Base-by-base conservation (phyloP, 2,329 filamentous ascomycete species). In the Phoma sp. region DNA sequence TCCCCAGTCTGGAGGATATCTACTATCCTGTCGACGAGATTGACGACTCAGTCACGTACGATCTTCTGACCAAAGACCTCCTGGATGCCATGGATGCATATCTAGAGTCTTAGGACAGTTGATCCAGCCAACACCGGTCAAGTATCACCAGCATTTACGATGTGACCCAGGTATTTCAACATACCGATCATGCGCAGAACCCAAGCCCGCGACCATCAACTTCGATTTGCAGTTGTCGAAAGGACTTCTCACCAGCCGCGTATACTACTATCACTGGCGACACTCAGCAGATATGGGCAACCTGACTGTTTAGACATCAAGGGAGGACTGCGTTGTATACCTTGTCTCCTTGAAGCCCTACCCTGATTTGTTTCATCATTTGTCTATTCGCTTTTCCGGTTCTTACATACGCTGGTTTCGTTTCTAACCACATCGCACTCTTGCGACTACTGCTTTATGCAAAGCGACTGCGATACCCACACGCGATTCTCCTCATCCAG, bases 21-120 rank as follows among this genome's bases (percentile, higher is more conserved):
- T 70, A 71, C 32, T 67, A 73, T 14, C 74, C 74, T 1, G 69
- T 76, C 7, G 71, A 75, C 22, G 70, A 75, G 38, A 70, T 71
- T 36, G 68, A 70, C 13, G 60, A 67, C 4, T 62, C 66, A 1
- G 57, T 64, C 35, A 68, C 65, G 35, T 58, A 62, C 29, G 58
- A 62, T 14, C 60, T 72, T 4, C 61, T 71, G 52, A 69, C 59
- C 51, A 58, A 62, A 23, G 59, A 63, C 2, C 55, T 72, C 4
- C 65, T 67, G 38, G 52, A 66, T 9, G 68, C 67, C 7, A 70
- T 72, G 30, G 65, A 72, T 18, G 61, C 55, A 8, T 59, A 64
- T 7, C 30, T 68, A 39, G 60, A 66, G 32, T 55, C 55, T 2
- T 68, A 47, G 48, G 29, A 27, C 4, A 13, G n/a, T 24, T 4